Percentiles rank a stretch among this genome's conserved stretches.
phyloP scores from a whole-genome alignment of 345 rosid genomes.

The Populus ilicifolia region DNA sequence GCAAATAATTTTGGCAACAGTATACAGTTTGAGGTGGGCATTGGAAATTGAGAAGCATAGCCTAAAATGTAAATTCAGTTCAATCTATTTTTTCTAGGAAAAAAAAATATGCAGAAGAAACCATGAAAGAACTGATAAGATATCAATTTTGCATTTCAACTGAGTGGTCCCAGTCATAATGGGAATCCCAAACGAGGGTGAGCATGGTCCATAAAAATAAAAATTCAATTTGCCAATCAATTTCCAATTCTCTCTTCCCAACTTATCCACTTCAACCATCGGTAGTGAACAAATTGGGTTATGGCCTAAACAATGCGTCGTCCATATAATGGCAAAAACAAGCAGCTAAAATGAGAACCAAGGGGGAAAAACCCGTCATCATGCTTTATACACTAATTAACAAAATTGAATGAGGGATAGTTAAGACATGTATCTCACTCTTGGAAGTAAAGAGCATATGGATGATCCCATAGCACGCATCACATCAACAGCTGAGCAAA shows the following conservation, averaged over 20 bases:
- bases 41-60: not conserved
- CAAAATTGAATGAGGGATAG: conserved; percentile 4
- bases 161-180: not conserved
- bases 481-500: conserved; percentile 87
- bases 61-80: not conserved
- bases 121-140: not conserved
- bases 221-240: not conserved
- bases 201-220: not conserved
- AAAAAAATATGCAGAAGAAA: not conserved
- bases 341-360: not conserved
- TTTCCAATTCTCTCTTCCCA: not conserved
- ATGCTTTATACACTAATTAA: not conserved
- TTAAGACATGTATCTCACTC: conserved; percentile 42
- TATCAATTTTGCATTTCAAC: not conserved
- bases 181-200: not conserved
- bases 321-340: not conserved
- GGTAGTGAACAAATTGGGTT: not conserved
- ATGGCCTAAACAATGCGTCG: not conserved
- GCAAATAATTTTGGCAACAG: not conserved
- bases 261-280: not conserved
- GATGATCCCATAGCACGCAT: conserved; percentile 88
- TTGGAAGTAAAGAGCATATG: conserved; percentile 57
- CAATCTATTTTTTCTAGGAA: no score
- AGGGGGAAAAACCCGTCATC: not conserved
- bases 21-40: not conserved